Evolutionary conservation across 805 yeast genomes (phyloP), one percentile per base, ranked within the genome.

Genomic region (Yamadazyma tumulicola): DNA sequence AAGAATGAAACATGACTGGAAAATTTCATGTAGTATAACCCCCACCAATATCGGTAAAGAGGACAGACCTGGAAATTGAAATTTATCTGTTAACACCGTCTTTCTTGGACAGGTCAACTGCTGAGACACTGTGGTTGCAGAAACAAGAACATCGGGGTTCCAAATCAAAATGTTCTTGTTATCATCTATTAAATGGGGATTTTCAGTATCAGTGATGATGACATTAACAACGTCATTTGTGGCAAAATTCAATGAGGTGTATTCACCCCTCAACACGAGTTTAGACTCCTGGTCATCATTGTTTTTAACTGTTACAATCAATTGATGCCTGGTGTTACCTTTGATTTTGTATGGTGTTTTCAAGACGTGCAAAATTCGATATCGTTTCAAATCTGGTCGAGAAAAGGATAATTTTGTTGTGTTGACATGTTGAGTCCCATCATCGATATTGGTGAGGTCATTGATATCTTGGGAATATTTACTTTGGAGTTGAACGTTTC

Each of bases 51-150:
- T 59, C 0, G 84, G 79, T n/a, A 77, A 53, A 2, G 78, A 69
- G 8, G 75, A 59, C n/a, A 69, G 84, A 1, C 86, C 85, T 0
- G 85, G 81, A 28, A 77, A 74, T 15, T 70, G 66, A 25, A 84
- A 64, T 29, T 80, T 63, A 19, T 72, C 66, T 20, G 66, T 62
- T 4, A 91, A 55, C 0, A 85, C 79, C 0, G 91, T 76, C 39
- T 79, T 75, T 36, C 98, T 64, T 19, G 77, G 65, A 52, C 98
- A 93, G 13, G 64, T 69, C 19, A 86, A 61, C 2, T 91, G 81
- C 26, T 83, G 83, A 1, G 96, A 81, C 1, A 88, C 74, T 4
- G 81, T 63, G 0, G 97, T 93, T 2, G 96, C 88, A 0, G 96
- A 76, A 0, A 91, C 60, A 9, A 93, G 59, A 4, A 76, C 59